phyloP scores from a whole-genome alignment of 2,329 filamentous ascomycete species.

The Ceratocystis ficicola region DNA sequence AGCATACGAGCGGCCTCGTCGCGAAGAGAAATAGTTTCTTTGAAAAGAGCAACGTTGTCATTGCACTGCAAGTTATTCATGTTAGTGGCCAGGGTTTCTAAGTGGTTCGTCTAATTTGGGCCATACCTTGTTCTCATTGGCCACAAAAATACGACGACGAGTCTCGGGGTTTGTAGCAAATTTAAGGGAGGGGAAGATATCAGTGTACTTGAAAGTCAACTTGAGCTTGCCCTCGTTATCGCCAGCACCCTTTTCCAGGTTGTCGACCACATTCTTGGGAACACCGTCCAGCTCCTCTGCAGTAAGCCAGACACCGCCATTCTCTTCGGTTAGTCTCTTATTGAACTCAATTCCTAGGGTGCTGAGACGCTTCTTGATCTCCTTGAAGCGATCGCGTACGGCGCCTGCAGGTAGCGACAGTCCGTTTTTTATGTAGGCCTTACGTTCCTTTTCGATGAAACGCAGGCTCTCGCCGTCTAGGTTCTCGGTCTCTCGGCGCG shows the following conservation, averaged over 20 bases:
- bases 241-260: conserved; percentile 57
- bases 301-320: conserved; percentile 69
- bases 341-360: conserved; percentile 63
- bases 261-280: conserved; percentile 54
- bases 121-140: conserved; percentile 63
- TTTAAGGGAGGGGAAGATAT: conserved; percentile 66
- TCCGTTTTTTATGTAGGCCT: conserved; percentile 65
- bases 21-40: conserved; percentile 59
- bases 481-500: conserved; percentile 37
- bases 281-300: conserved; percentile 62
- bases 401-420: conserved; percentile 56
- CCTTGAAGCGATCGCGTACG: conserved; percentile 69
- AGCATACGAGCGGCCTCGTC: conserved; percentile 67
- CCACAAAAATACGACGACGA: conserved; percentile 55
- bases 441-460: conserved; percentile 66
- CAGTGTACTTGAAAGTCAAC: conserved; percentile 73
- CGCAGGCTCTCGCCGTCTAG: conserved; percentile 58
- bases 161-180: conserved; percentile 60
- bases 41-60: conserved; percentile 60
- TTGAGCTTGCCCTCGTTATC: conserved; percentile 63
- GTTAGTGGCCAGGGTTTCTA: conserved; percentile 10
- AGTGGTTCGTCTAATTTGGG: background rate
- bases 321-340: conserved; percentile 74
- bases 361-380: conserved; percentile 69
- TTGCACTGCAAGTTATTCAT: conserved; percentile 38